Percentiles rank a stretch among this genome's conserved stretches.
These are phyloP conservation scores for Nitzschia sp. DNA, from an alignment of 108 stramenopile genomes.

Conservation along the genomic window DNA sequence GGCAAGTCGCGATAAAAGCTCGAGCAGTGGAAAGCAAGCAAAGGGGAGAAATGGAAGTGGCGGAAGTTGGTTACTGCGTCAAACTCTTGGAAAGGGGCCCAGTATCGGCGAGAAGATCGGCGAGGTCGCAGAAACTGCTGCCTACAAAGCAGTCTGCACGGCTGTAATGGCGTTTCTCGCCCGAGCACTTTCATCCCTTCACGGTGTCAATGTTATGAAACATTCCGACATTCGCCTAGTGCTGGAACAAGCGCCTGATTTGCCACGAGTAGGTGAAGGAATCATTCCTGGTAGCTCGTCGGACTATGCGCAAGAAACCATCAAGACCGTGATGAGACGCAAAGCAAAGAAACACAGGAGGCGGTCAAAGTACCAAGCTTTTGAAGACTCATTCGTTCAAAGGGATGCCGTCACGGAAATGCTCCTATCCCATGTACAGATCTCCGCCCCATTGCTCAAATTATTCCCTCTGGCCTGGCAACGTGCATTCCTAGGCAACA, in stretches of 20 bases:
- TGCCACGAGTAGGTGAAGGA: constrained; percentile 61
- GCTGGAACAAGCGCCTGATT: constrained; percentile 71
- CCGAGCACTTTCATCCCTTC: constrained; percentile 67
- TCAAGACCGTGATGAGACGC: constrained; percentile 63
- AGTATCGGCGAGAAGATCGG: constrained; percentile 87
- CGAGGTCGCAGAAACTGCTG: constrained; percentile 76
- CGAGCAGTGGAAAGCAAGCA: constrained; percentile 2
- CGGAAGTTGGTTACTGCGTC: constrained; percentile 86
- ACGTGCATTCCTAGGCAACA: constrained; percentile 84
- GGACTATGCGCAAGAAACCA: constrained; percentile 63
- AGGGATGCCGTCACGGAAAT: constrained; percentile 84
- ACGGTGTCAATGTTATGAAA: constrained; percentile 82
- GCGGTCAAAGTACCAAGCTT: constrained; percentile 25
- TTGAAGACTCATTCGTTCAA: constrained; percentile 73
- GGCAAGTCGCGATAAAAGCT: constrained; percentile 16
- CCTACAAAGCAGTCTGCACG: constrained; percentile 77
- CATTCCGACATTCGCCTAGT: constrained; percentile 84
- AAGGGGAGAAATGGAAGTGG: constrained; percentile 47
- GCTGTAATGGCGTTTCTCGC: constrained; percentile 78
- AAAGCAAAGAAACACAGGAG: constrained; percentile 47
- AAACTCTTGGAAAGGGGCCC: constrained; percentile 65
- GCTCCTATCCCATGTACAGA: constrained; percentile 83
- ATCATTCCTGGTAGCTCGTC: constrained; percentile 34
- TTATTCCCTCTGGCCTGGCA: constrained; percentile 89
- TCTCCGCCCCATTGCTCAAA: constrained; percentile 83